Conservation (phyloP, 805 yeast species). For the Lipomyces mesembrius region DNA sequence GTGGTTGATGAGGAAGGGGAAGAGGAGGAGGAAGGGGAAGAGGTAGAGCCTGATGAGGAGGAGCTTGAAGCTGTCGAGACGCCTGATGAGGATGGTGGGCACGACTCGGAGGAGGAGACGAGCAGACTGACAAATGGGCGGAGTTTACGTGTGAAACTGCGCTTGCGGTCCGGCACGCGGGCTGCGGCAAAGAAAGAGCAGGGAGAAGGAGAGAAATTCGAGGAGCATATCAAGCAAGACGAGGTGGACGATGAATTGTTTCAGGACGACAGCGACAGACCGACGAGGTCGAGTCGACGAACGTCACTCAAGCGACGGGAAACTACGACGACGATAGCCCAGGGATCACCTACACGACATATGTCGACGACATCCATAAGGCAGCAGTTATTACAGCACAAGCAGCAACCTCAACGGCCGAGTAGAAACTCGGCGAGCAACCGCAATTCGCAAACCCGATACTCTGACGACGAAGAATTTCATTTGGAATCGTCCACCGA, state of each 20-base stretch:
- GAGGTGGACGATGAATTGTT: background rate
- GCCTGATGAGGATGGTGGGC: slow-evolving; percentile 43
- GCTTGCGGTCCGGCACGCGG: slow-evolving; percentile 9
- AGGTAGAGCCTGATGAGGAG: slow-evolving; percentile 15
- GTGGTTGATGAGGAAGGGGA: slow-evolving; percentile 48
- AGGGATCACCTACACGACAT: slow-evolving; percentile 6
- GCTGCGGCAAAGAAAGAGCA: slow-evolving; percentile 7
- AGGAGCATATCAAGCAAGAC: background rate
- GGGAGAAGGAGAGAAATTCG: slow-evolving; percentile 18
- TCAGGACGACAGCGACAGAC: background rate
- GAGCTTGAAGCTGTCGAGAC: slow-evolving; percentile 47
- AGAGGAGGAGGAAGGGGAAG: slow-evolving; percentile 47
- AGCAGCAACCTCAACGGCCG: slow-evolving; percentile 7
- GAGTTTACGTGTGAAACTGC: slow-evolving; percentile 28
- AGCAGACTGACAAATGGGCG: slow-evolving; percentile 20
- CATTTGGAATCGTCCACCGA: slow-evolving; percentile 36
- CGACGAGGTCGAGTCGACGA: slow-evolving; percentile 10
- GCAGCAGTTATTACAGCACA: slow-evolving; percentile 31
- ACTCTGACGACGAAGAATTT: slow-evolving; percentile 38
- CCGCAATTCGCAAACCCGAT: slow-evolving; percentile 49
- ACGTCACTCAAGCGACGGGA: slow-evolving; percentile 4
- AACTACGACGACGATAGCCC: slow-evolving; percentile 16
- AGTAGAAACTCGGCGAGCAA: slow-evolving; percentile 16
- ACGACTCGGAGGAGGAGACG: slow-evolving; percentile 14
- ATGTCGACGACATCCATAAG: slow-evolving; percentile 29